Conservation (phyloP, 2,329 filamentous ascomycete species). For the Xylogone sp. region DNA sequence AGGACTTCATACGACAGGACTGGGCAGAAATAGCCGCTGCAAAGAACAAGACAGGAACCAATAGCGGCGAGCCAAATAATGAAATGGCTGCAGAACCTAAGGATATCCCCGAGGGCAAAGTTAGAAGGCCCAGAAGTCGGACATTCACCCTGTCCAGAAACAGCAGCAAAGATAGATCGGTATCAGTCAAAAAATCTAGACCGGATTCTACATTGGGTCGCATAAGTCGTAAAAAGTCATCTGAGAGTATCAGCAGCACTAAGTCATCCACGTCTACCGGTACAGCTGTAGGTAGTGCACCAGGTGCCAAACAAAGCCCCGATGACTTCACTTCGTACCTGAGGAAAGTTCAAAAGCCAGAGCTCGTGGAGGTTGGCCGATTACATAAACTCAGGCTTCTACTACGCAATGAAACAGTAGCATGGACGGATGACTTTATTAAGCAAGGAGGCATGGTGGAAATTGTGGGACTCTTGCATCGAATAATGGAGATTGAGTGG, state of each 20-base stretch:
- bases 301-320: constrained; percentile 67
- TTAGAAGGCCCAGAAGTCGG: constrained; percentile 61
- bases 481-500: constrained; percentile 97
- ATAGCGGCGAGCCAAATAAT: constrained; percentile 32
- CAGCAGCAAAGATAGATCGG: constrained; percentile 51
- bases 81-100: constrained; percentile 33
- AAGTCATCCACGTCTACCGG: constrained; percentile 50
- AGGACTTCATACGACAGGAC: constrained; percentile 90
- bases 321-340: constrained; percentile 85
- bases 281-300: constrained; percentile 50
- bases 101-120: constrained; percentile 36
- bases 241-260: constrained; percentile 61
- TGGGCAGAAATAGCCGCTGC: constrained; percentile 64
- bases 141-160: constrained; percentile 59
- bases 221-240: constrained; percentile 68
- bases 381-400: constrained; percentile 88
- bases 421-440: constrained; percentile 93
- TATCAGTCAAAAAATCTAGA: constrained; percentile 72
- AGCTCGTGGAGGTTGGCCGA: constrained; percentile 87
- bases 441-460: constrained; percentile 87
- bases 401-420: constrained; percentile 89
- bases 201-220: constrained; percentile 59
- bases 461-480: constrained; percentile 78
- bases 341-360: constrained; percentile 74
- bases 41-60: constrained; percentile 39